phyloP scores from a whole-genome alignment of 768 basidiomycete genomes.

The Ramaria rubella region DNA sequence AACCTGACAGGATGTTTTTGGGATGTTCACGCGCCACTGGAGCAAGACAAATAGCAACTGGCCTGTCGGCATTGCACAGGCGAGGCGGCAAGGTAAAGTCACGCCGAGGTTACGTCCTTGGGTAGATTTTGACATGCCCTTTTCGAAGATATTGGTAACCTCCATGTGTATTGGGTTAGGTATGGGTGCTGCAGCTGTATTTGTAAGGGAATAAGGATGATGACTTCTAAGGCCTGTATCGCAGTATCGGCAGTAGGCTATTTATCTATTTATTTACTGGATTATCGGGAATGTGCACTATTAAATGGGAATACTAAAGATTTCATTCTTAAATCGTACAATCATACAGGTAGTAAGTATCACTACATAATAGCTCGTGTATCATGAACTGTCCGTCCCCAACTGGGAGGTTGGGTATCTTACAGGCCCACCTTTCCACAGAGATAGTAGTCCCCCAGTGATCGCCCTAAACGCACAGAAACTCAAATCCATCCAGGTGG shows the following conservation, averaged over 20 bases:
- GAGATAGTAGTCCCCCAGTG: no score
- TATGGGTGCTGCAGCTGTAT: conserved; percentile 85
- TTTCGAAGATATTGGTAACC: conserved; percentile 63
- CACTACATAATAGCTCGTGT: no score
- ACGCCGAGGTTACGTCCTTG: neutral
- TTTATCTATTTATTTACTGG: no score
- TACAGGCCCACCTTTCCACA: no score
- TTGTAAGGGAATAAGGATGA: conserved; percentile 49
- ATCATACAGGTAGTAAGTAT: no score
- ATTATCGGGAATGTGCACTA: no score
- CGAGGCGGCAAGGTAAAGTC: conserved; percentile 21
- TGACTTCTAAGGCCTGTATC: neutral
- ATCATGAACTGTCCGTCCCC: no score
- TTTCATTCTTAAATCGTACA: no score
- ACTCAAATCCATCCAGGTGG: no score
- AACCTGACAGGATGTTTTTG: conserved; percentile 17
- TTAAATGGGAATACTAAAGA: no score
- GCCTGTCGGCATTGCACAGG: conserved; percentile 45
- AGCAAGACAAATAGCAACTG: conserved; percentile 77
- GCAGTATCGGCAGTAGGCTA: neutral
- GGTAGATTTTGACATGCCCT: neutral
- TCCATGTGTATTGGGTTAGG: conserved; percentile 78
- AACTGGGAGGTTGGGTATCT: no score
- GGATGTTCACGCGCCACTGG: conserved; percentile 66
- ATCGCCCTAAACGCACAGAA: no score